Base-by-base conservation (phyloP, 1,284 basidiomycete genomes). In the Anthracocystis setariae region DNA sequence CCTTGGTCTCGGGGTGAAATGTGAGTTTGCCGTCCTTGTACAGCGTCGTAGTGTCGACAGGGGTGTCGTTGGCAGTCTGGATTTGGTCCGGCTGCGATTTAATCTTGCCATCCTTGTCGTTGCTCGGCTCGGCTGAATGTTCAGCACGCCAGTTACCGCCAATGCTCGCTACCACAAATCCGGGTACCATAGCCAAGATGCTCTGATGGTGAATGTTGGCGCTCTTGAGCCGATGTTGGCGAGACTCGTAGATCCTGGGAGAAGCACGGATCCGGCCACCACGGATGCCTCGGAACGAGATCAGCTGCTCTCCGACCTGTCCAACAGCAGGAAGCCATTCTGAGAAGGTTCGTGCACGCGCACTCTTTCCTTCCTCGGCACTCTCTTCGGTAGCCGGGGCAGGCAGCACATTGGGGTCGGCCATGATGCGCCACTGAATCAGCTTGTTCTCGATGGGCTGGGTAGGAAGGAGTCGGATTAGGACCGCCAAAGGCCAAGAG, bases 401-500 rank as follows among this genome's bases (percentile, higher is more conserved):
- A 3, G 93, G 92, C 1, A 94, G 88, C 10, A 82, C 83, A 73
- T 90, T 86, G 3, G 89, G 88, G 56, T 90, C 88, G 3, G 88
- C 87, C 78, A 94, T 87, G 33, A 97, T 84, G 20, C 87, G 87
- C 27, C 89, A 43, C 61, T 85, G 84, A 77, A 89, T 88, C 82
- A 97, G 89, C 56, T 92, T 55, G 25, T 86, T 86, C 77, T 93
- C 91, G 76, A 94, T 88, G 0, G 92, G 92, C 40, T 79, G 87
- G 68, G 91, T 93, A 27, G 96, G 95, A 21, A 96, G 83, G 38
- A 89, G 82, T 37, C 95, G 91, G 72, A 95, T 88, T 59, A 95
- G 80, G 33, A 87, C 90, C 55, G 93, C 96, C 73, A 97, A 86
- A 3, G 94, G 95, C 65, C 97, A 88, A 9, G 95, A 91, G 46